Conservation (phyloP, 1,284 basidiomycete genomes). For the Exobasidium cylindrosporum region DNA sequence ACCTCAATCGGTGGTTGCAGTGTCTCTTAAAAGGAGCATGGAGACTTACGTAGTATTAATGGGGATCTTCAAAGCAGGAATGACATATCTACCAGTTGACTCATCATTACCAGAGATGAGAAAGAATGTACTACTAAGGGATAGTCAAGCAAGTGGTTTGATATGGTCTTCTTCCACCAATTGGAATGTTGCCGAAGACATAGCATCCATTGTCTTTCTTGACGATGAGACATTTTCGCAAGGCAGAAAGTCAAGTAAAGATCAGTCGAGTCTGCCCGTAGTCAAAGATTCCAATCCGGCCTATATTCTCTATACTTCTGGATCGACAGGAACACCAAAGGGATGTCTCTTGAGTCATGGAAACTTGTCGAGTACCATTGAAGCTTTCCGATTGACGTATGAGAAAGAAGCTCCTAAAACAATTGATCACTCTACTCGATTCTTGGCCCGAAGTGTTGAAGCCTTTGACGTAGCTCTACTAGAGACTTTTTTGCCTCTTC, state of each 20-base stretch:
- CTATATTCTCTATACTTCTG: conserved; percentile 52
- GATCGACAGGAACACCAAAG: conserved; percentile 49
- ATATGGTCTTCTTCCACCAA: conserved; percentile 13
- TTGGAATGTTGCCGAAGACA: neutral
- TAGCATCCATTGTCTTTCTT: neutral
- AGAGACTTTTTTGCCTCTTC: conserved; percentile 50
- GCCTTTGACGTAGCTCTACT: conserved; percentile 54
- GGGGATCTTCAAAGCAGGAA: conserved; percentile 39
- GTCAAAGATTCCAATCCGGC: conserved; percentile 28
- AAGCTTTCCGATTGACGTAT: conserved; percentile 30
- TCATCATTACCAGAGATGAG: conserved; percentile 48
- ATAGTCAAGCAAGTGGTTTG: conserved; percentile 33
- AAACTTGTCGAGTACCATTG: conserved; percentile 42
- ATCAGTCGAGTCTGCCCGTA: neutral
- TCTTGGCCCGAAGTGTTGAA: conserved; percentile 50
- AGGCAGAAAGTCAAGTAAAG: neutral
- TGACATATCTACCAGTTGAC: conserved; percentile 53
- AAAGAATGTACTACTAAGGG: conserved; percentile 40
- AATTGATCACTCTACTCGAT: conserved; percentile 27
- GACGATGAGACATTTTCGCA: neutral
- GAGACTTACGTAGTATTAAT: conserved; percentile 42
- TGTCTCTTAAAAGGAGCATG: conserved; percentile 34
- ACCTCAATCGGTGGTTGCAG: conserved; percentile 33
- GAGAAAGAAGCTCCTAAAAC: conserved; percentile 35
- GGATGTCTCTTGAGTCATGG: conserved; percentile 41